phyloP scores from a whole-genome alignment of 371 early-diverging fungal species.

The Blakeslea trispora region DNA sequence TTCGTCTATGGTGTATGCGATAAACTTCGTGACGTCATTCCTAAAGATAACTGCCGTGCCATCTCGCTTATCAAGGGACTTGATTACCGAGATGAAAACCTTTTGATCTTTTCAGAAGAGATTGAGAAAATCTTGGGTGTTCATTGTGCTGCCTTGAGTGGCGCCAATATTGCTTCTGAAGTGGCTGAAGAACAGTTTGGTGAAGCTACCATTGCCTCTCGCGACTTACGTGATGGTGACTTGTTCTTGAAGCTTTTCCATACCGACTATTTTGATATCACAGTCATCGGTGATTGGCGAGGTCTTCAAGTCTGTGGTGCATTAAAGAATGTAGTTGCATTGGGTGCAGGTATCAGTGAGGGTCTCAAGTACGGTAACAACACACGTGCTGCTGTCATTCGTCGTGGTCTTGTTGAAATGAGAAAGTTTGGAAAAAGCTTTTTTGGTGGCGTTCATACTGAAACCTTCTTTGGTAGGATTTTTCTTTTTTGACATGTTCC shows the following conservation, averaged over 20 bases:
- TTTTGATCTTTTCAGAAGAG: constrained; percentile 84
- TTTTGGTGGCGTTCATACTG: constrained; percentile 77
- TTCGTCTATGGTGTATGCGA: constrained; percentile 86
- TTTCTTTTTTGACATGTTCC: constrained; percentile 78
- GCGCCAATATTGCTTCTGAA: constrained; percentile 95
- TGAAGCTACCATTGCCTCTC: constrained; percentile 90
- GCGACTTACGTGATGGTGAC: constrained; percentile 67
- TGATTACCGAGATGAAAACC: constrained; percentile 69
- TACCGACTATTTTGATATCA: constrained; percentile 78
- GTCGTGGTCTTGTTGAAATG: constrained; percentile 97
- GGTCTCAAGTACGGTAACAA: constrained; percentile 84
- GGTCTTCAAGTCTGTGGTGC: constrained; percentile 98
- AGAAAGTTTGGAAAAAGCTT: constrained; percentile 85
- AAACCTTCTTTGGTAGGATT: constrained; percentile 89
- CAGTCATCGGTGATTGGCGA: constrained; percentile 79
- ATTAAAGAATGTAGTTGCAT: constrained; percentile 96
- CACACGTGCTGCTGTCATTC: constrained; percentile 95
- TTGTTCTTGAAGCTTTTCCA: constrained; percentile 62
- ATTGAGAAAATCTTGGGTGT: constrained; percentile 72
- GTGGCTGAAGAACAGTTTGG: constrained; percentile 89
- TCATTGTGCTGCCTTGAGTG: constrained; percentile 86
- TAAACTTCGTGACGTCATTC: constrained; percentile 21
- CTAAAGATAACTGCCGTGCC: constrained; percentile 54
- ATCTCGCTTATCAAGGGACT: constrained; percentile 96
- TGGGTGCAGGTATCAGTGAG: constrained; percentile 96